Conservation (phyloP, 345 rosid genomes). For the Kernera saxatilis region DNA sequence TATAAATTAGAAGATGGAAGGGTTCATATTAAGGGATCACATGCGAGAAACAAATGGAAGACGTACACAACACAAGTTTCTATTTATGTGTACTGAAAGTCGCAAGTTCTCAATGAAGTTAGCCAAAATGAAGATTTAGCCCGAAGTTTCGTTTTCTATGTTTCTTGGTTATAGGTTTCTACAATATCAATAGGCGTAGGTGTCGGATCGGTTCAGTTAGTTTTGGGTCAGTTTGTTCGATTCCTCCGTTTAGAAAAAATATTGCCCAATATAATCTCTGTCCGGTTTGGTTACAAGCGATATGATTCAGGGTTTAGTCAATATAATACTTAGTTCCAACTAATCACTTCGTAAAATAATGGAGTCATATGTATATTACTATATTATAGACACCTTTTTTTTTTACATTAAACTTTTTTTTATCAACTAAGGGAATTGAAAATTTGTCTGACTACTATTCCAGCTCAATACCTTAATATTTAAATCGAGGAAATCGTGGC, state of each 20-base stretch:
- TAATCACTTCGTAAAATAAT: neutral
- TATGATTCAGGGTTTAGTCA: neutral
- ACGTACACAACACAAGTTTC: slow-evolving; percentile 3
- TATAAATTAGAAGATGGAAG: neutral
- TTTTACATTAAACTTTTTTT: too few relatives aligned
- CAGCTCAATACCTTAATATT: too few relatives aligned
- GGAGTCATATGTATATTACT: neutral
- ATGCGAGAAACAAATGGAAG: neutral
- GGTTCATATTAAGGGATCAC: neutral
- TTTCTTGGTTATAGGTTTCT: neutral
- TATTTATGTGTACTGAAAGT: slow-evolving; percentile 12
- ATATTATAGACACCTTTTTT: too few relatives aligned
- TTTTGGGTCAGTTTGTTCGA: too few relatives aligned
- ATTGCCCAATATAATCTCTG: too few relatives aligned
- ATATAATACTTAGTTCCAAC: neutral
- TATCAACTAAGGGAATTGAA: too few relatives aligned
- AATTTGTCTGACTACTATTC: too few relatives aligned
- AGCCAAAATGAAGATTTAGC: neutral
- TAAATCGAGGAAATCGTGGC: too few relatives aligned
- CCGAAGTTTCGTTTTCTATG: slow-evolving; percentile 10
- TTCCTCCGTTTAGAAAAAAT: too few relatives aligned
- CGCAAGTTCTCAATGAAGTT: neutral
- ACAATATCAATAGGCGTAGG: neutral
- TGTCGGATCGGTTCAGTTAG: too few relatives aligned
- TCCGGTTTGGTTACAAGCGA: too few relatives aligned